A percentile compares a stretch with the other conserved stretches of the same genome.
Evolutionary conservation across 306 rosid genomes (phyloP).

Genomic region (Dalbergia oliveri): DNA sequence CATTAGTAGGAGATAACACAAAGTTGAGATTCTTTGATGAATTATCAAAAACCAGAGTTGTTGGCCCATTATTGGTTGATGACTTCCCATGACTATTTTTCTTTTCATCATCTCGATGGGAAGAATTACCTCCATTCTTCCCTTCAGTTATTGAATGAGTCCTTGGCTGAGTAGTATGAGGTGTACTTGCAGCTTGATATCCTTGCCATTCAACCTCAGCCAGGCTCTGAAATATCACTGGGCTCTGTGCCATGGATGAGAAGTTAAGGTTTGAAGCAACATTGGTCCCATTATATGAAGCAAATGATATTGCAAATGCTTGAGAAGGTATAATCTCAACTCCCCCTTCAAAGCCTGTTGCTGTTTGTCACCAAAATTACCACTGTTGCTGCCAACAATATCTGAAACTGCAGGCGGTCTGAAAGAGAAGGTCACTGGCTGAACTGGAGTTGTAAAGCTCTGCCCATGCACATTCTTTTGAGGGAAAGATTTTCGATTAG

Average conservation of each 20-base stretch:
- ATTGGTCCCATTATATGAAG: constrained; percentile 53
- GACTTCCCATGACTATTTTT: constrained; percentile 61
- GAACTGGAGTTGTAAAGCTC: constrained; percentile 66
- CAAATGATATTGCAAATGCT: constrained; percentile 69
- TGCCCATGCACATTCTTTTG: constrained; percentile 59
- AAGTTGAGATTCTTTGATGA: constrained; percentile 72
- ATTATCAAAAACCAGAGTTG: constrained; percentile 74
- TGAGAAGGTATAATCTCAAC: constrained; percentile 66
- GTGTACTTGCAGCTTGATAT: constrained; percentile 55
- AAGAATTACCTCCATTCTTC: constrained; percentile 55
- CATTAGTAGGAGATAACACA: constrained; percentile 53
- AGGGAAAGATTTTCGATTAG: constrained; percentile 49
- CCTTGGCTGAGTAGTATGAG: constrained; percentile 61
- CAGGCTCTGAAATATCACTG: constrained; percentile 59
- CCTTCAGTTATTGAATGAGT: constrained; percentile 54
- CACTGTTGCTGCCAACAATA: constrained; percentile 49
- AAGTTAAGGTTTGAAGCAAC: constrained; percentile 62
- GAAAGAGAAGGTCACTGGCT: constrained; percentile 66
- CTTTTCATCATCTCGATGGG: constrained; percentile 55
- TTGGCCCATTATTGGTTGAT: constrained; percentile 54
- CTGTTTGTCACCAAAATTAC: constrained; percentile 59
- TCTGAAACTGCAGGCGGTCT: constrained; percentile 59
- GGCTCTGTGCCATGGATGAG: constrained; percentile 56
- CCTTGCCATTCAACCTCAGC: constrained; percentile 61
- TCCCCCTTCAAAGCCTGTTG: constrained; percentile 58